Evolutionary conservation across 2,329 filamentous ascomycete genomes (phyloP).

Genomic region (Colletotrichum sp.): DNA sequence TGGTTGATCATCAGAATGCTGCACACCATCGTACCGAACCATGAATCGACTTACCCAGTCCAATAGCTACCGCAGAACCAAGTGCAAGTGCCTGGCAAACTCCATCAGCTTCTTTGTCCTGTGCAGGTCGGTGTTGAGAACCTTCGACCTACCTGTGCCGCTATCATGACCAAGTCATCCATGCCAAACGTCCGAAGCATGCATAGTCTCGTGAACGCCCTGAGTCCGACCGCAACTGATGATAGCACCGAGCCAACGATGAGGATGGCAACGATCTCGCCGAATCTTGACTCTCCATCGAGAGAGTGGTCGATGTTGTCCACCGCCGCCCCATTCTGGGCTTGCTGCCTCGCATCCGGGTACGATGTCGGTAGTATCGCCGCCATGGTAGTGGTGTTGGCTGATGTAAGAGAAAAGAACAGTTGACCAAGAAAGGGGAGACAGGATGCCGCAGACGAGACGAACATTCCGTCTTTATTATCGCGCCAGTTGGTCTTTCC

Average conservation of each 20-base stretch:
- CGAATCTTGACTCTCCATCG: constrained; percentile 24
- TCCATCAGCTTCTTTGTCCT: background rate
- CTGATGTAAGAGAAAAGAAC: background rate
- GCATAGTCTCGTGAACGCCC: constrained; percentile 24
- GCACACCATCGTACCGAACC: background rate
- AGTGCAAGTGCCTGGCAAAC: constrained; percentile 19
- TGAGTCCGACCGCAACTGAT: constrained; percentile 23
- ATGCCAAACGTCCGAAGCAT: constrained; percentile 26
- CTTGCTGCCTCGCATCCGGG: background rate
- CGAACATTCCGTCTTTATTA: background rate
- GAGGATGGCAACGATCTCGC: constrained; percentile 26
- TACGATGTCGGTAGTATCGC: background rate
- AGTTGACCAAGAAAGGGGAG: background rate
- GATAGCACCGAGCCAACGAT: constrained; percentile 25
- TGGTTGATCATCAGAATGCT: background rate
- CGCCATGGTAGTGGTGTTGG: background rate
- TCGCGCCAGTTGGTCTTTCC: background rate
- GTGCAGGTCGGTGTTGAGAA: background rate
- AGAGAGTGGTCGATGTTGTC: constrained; percentile 17
- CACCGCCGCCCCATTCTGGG: background rate
- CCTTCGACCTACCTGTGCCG: constrained; percentile 18
- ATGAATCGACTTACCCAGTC: constrained; percentile 20
- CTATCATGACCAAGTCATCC: constrained; percentile 27
- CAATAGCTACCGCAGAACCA: constrained; percentile 26
- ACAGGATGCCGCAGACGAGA: background rate